A percentile compares a stretch with the other conserved stretches of the same genome.
phyloP scores from a whole-genome alignment of 2,329 filamentous ascomycete species.

The Beauveria sp. region DNA sequence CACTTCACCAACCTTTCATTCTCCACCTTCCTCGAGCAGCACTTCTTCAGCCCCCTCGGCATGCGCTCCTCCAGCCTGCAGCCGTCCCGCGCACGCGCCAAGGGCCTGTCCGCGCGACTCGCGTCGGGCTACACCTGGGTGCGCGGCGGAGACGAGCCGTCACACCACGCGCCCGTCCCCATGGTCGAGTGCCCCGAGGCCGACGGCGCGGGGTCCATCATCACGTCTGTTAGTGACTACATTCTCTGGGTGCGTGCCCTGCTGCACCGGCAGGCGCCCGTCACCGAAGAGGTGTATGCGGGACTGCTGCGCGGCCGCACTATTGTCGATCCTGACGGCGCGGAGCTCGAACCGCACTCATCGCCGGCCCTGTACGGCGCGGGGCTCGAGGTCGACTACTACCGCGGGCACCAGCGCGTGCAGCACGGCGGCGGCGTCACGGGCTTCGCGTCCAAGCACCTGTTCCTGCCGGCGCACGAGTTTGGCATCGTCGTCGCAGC shows the following conservation, averaged over 20 bases:
- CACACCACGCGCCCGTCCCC: constrained; percentile 6
- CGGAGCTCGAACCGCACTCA: constrained; percentile 10
- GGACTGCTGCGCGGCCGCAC: constrained; percentile 17
- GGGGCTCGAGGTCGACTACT: constrained; percentile 19
- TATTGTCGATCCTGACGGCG: constrained; percentile 12
- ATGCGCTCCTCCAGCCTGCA: constrained; percentile 21
- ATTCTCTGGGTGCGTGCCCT: constrained; percentile 22
- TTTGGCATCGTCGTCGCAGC: constrained; percentile 21
- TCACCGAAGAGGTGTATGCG: constrained; percentile 19
- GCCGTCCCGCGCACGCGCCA: constrained; percentile 13
- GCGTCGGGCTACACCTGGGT: constrained; percentile 17
- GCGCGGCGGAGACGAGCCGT: background rate
- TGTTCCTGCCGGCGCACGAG: constrained; percentile 20
- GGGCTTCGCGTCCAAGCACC: constrained; percentile 19
- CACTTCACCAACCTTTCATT: constrained; percentile 14
- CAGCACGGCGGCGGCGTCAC: constrained; percentile 19
- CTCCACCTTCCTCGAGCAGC: constrained; percentile 16
- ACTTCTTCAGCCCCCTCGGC: constrained; percentile 19
- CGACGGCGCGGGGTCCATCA: constrained; percentile 23
- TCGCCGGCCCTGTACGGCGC: constrained; percentile 16
- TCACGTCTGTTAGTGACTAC: constrained; percentile 22
- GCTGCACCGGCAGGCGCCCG: constrained; percentile 17
- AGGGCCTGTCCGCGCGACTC: constrained; percentile 17
- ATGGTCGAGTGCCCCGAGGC: constrained; percentile 18
- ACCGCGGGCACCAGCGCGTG: constrained; percentile 17